Conservation (phyloP, 2,329 filamentous ascomycete species). For the Penicillium sp. region DNA sequence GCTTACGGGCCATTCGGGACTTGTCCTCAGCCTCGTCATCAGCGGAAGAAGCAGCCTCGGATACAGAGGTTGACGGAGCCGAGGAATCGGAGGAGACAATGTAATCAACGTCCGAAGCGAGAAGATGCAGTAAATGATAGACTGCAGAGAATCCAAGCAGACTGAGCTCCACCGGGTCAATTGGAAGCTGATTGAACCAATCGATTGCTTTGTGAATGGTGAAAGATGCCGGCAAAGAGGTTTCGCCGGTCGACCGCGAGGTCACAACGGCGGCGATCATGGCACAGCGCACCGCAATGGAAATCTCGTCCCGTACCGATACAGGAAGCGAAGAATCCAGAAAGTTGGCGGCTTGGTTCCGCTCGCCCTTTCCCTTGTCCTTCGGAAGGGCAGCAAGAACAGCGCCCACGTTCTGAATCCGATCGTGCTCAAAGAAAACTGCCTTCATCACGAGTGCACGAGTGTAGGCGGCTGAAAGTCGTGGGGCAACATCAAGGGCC, state of each 20-base stretch:
- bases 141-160: constrained; percentile 40
- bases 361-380: constrained; percentile 28
- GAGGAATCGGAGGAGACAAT: constrained; percentile 33
- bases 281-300: constrained; percentile 54
- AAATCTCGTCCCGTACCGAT: constrained; percentile 49
- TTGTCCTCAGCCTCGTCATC: constrained; percentile 28
- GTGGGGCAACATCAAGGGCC: constrained; percentile 68
- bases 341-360: constrained; percentile 40
- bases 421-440: constrained; percentile 52
- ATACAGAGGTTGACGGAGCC: constrained; percentile 24
- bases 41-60: constrained; percentile 22
- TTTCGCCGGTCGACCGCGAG: constrained; percentile 31
- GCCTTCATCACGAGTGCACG: constrained; percentile 56
- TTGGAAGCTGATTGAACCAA: constrained; percentile 41
- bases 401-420: constrained; percentile 48
- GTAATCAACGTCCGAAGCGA: constrained; percentile 40
- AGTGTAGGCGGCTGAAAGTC: constrained; percentile 65
- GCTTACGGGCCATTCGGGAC: constrained; percentile 4
- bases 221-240: constrained; percentile 32
- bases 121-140: constrained; percentile 39
- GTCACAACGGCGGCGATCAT: constrained; percentile 53
- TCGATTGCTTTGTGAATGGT: constrained; percentile 39
- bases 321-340: constrained; percentile 52
- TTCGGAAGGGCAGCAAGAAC: constrained; percentile 52
- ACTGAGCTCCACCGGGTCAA: constrained; percentile 42